Evolutionary conservation across 2,329 filamentous ascomycete species (phyloP).

Genomic region (Xylaria sp.): DNA sequence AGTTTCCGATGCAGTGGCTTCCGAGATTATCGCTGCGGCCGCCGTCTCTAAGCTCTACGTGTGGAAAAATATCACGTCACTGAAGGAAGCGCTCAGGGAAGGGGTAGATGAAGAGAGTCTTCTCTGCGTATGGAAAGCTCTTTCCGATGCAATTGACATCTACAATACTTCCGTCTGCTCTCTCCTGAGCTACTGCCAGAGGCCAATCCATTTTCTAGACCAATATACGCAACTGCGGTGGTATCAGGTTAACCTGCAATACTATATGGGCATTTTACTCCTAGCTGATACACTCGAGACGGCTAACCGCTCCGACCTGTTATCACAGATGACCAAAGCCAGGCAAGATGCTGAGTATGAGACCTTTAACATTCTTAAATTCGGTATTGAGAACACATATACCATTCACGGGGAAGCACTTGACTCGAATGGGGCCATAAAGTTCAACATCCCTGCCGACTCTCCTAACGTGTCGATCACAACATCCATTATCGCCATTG

Average conservation of each 20-base stretch:
- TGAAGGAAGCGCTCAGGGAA: slow-evolving; percentile 22
- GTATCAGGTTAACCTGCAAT: slow-evolving; percentile 13
- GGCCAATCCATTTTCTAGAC: slow-evolving; percentile 7
- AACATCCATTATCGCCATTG: neutral
- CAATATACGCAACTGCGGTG: slow-evolving; percentile 6
- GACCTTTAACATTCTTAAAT: slow-evolving; percentile 14
- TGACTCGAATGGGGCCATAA: neutral
- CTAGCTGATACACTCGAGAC: slow-evolving; percentile 11
- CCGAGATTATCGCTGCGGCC: slow-evolving; percentile 4
- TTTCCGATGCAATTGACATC: slow-evolving; percentile 4
- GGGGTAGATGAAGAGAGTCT: slow-evolving; percentile 15
- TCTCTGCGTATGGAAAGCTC: slow-evolving; percentile 10
- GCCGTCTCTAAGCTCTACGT: slow-evolving; percentile 12
- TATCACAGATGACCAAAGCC: slow-evolving; percentile 2
- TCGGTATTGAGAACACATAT: slow-evolving; percentile 17
- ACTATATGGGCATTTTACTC: slow-evolving; percentile 13
- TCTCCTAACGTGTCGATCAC: neutral
- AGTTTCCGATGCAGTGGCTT: slow-evolving; percentile 3
- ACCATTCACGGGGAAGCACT: neutral
- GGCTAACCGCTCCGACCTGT: slow-evolving; percentile 1
- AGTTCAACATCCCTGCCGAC: neutral
- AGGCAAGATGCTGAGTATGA: slow-evolving; percentile 14
- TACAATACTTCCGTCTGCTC: slow-evolving; percentile 6
- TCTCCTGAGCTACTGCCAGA: slow-evolving; percentile 12
- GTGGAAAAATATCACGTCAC: slow-evolving; percentile 19